Percentiles rank a stretch among this genome's conserved stretches.
These are phyloP conservation scores for Phalaenopsis aphrodite DNA, from an alignment of 106 monocot genomes.

Conservation along the genomic window DNA sequence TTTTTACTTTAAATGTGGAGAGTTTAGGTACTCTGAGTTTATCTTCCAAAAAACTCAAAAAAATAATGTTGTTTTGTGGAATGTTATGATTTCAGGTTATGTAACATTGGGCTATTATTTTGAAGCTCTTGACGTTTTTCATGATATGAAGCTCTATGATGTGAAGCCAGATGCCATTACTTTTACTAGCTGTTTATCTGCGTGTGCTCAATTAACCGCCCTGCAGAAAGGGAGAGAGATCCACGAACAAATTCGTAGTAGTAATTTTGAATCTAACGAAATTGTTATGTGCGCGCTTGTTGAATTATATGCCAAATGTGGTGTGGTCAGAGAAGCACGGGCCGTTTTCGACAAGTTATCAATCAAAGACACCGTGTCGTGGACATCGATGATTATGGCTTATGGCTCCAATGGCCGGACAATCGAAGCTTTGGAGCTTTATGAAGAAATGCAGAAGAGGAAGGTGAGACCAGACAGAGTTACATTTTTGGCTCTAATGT, in stretches of 20 bases:
- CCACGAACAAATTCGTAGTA: constrained; percentile 28
- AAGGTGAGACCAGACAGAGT: constrained; percentile 39
- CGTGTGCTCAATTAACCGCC: constrained; percentile 63
- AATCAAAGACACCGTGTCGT: constrained; percentile 45
- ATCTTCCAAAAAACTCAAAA: constrained; percentile 32
- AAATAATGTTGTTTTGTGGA: constrained; percentile 45
- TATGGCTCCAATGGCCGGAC: constrained; percentile 63
- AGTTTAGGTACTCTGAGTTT: constrained; percentile 27
- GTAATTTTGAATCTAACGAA: constrained; percentile 36
- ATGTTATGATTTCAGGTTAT: constrained; percentile 72
- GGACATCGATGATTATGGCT: constrained; percentile 76
- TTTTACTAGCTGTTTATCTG: constrained; percentile 45
- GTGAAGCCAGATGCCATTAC: constrained; percentile 44
- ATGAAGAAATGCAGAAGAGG: constrained; percentile 35
- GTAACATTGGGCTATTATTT: constrained; percentile 32
- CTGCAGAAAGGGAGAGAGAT: constrained; percentile 59
- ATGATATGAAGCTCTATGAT: constrained; percentile 29
- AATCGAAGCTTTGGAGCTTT: constrained; percentile 44
- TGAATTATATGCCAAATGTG: constrained; percentile 87
- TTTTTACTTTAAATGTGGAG: constrained; percentile 63
- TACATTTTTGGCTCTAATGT: constrained; percentile 56
- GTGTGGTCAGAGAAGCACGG: constrained; percentile 47
- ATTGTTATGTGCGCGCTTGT: constrained; percentile 61
- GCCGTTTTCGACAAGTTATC: constrained; percentile 41
- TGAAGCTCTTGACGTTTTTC: constrained; percentile 32